These are phyloP conservation scores for Xylariaceae sp. DNA, from an alignment of 2,329 filamentous ascomycete genomes.

Conservation along the genomic window DNA sequence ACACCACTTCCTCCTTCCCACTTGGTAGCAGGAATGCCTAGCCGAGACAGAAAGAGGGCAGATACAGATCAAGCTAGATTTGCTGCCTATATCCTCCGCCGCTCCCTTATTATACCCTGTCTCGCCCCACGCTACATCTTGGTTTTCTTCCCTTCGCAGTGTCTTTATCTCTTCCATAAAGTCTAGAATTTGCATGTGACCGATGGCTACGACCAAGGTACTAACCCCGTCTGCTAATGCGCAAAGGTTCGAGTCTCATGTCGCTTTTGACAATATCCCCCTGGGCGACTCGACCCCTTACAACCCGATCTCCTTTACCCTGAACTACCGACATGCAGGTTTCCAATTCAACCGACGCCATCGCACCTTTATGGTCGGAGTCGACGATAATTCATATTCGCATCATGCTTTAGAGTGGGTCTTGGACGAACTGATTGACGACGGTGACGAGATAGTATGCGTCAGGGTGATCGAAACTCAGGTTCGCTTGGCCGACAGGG, in stretches of 20 bases:
- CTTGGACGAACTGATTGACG: conserved; percentile 84
- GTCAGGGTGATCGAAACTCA: conserved; percentile 83
- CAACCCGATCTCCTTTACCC: conserved; percentile 65
- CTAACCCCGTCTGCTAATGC: conserved; percentile 32
- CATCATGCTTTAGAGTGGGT: conserved; percentile 91
- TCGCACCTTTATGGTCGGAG: conserved; percentile 83
- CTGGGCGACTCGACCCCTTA: conserved; percentile 54
- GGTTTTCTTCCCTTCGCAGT: background rate
- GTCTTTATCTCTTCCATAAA: background rate
- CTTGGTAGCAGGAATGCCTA: background rate
- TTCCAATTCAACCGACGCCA: conserved; percentile 77
- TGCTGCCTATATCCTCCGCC: background rate
- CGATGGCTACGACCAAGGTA: conserved; percentile 33
- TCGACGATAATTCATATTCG: conserved; percentile 86
- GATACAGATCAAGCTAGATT: background rate
- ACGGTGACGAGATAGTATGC: conserved; percentile 90
- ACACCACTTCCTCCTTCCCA: background rate
- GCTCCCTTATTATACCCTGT: background rate
- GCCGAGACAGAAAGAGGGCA: background rate
- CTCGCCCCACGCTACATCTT: background rate
- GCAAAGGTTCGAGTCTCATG: conserved; percentile 53
- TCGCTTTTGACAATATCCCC: conserved; percentile 56
- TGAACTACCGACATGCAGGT: conserved; percentile 80
- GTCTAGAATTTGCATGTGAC: conserved; percentile 6
- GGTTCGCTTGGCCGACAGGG: conserved; percentile 59